Conservation (phyloP, 805 yeast species). For the Barnettozyma siamensis region DNA sequence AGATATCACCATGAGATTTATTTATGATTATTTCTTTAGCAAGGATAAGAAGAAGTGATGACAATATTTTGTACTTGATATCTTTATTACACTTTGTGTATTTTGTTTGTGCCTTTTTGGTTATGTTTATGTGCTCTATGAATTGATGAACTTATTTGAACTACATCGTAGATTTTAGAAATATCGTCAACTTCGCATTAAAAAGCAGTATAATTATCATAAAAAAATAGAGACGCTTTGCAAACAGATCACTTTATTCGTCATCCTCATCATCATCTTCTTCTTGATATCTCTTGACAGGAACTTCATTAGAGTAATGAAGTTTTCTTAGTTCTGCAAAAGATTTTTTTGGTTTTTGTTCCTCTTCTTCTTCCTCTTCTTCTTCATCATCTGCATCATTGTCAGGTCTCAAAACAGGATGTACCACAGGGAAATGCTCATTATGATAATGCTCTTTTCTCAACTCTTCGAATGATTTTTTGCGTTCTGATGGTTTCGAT, state of each 20-base stretch:
- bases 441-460: slow-evolving; percentile 77
- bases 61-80: too few species aligned
- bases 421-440: slow-evolving; percentile 30
- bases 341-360: slow-evolving; percentile 42
- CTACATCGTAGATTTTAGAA: too few species aligned
- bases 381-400: slow-evolving; percentile 22
- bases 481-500: slow-evolving; percentile 5
- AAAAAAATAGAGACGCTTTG: too few species aligned
- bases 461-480: slow-evolving; percentile 59
- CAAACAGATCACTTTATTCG: not conserved
- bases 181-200: too few species aligned
- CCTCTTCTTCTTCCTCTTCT: slow-evolving; percentile 17
- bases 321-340: slow-evolving; percentile 23
- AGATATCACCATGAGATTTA: slow-evolving; percentile 22
- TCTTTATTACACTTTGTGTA: too few species aligned
- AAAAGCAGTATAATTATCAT: too few species aligned
- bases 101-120: too few species aligned
- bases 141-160: too few species aligned
- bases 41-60: slow-evolving; percentile 8
- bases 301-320: slow-evolving; percentile 20
- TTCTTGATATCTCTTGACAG: slow-evolving; percentile 5
- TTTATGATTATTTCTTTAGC: slow-evolving; percentile 22
- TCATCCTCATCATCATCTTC: slow-evolving; percentile 5
- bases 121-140: too few species aligned
- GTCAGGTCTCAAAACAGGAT: slow-evolving; percentile 11